These are phyloP conservation scores for Turritis glabra DNA, from an alignment of 345 rosid species.

Conservation along the genomic window DNA sequence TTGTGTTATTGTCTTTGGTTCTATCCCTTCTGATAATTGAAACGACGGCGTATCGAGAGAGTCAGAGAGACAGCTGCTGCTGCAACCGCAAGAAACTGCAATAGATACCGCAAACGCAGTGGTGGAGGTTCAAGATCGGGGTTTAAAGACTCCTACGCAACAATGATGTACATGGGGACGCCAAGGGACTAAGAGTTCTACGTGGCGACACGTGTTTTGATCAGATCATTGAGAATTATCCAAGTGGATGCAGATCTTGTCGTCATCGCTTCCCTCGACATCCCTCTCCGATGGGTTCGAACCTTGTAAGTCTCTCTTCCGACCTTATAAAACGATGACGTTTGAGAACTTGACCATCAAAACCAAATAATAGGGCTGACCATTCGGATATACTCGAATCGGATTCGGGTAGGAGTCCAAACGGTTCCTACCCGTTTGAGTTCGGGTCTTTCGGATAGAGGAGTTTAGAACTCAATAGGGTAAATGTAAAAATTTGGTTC, in stretches of 20 bases:
- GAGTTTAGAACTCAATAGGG: too few relatives aligned
- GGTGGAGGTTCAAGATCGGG: conserved; percentile 5
- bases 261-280: conserved; percentile 94
- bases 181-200: conserved; percentile 99
- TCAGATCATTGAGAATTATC: conserved; percentile 67
- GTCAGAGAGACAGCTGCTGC: conserved; percentile 23
- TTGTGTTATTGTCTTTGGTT: conserved; percentile 19
- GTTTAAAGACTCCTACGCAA: conserved; percentile 68
- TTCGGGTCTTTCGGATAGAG: too few relatives aligned
- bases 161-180: conserved; percentile 99
- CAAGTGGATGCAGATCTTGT: conserved; percentile 88
- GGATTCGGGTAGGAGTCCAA: too few relatives aligned
- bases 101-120: conserved; percentile 5
- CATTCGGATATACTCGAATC: too few relatives aligned
- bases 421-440: too few relatives aligned
- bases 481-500: too few relatives aligned
- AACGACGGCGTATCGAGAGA: conserved; percentile 38
- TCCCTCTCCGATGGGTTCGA: conserved; percentile 85
- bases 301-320: conserved; percentile 63
- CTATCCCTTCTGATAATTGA: neutral
- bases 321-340: conserved; percentile 11
- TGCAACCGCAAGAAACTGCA: conserved; percentile 16
- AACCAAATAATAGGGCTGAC: too few relatives aligned
- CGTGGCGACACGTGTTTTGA: conserved; percentile 87
- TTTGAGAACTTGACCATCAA: neutral